These are phyloP conservation scores for Bacidia rubella DNA, from an alignment of 495 filamentous ascomycete genomes.

Conservation along the genomic window DNA sequence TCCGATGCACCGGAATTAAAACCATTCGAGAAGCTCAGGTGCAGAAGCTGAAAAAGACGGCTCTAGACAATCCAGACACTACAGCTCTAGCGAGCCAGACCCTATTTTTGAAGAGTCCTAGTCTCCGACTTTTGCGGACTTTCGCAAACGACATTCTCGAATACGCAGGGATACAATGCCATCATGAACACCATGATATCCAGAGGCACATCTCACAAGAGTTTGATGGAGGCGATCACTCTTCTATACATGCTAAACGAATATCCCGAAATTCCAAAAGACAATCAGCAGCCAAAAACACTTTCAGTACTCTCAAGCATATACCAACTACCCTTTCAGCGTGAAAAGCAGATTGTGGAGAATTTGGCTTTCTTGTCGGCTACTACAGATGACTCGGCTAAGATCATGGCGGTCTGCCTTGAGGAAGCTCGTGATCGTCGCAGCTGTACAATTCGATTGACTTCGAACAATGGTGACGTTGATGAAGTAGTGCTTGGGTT, in stretches of 20 bases:
- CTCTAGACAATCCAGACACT: slow-evolving; percentile 10
- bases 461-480: slow-evolving; percentile 11
- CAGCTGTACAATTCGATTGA: slow-evolving; percentile 17
- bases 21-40: background rate
- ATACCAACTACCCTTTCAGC: slow-evolving; percentile 12
- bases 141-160: slow-evolving; percentile 11
- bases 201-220: slow-evolving; percentile 12
- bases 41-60: slow-evolving; percentile 11
- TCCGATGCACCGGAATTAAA: background rate
- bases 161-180: slow-evolving; percentile 7
- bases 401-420: slow-evolving; percentile 20
- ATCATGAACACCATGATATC: slow-evolving; percentile 10
- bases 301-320: slow-evolving; percentile 10
- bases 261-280: slow-evolving; percentile 12
- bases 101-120: slow-evolving; percentile 12
- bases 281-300: slow-evolving; percentile 11
- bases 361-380: slow-evolving; percentile 13
- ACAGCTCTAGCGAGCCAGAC: slow-evolving; percentile 10
- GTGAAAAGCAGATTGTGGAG: slow-evolving; percentile 13
- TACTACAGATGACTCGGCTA: slow-evolving; percentile 11
- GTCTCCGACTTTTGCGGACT: slow-evolving; percentile 10
- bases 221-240: slow-evolving; percentile 12
- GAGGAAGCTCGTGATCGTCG: slow-evolving; percentile 19
- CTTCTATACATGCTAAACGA: slow-evolving; percentile 12
- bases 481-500: slow-evolving; percentile 18